Conservation (phyloP, 805 yeast genomes). For the Lipomyces japonicus region DNA sequence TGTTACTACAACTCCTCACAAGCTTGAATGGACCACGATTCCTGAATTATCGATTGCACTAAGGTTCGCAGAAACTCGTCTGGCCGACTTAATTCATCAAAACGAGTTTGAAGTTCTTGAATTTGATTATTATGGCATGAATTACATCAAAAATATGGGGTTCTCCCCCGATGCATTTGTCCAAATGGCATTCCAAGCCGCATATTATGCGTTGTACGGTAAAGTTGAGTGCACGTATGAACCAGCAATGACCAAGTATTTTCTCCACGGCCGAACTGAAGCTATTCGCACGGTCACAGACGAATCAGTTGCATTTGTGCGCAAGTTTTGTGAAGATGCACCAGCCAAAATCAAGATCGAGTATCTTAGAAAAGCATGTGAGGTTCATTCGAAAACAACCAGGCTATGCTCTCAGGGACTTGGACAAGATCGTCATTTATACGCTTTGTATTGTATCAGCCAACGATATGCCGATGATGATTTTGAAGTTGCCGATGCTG, state of each 20-base stretch:
- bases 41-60: constrained; percentile 72
- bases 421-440: constrained; percentile 91
- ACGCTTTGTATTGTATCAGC: constrained; percentile 86
- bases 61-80: constrained; percentile 85
- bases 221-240: constrained; percentile 91
- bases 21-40: constrained; percentile 83
- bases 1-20: constrained; percentile 67
- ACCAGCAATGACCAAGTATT: constrained; percentile 92
- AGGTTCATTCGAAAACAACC: constrained; percentile 63
- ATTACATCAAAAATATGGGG: constrained; percentile 75
- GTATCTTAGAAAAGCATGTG: constrained; percentile 64
- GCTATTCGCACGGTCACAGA: constrained; percentile 81
- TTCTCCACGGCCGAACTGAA: constrained; percentile 88
- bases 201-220: constrained; percentile 87
- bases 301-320: constrained; percentile 75
- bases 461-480: constrained; percentile 42
- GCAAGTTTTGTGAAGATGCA: constrained; percentile 73
- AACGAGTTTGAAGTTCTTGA: constrained; percentile 81
- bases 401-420: constrained; percentile 66
- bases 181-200: constrained; percentile 90
- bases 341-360: constrained; percentile 57
- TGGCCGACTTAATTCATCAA: constrained; percentile 82
- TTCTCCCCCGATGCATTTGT: constrained; percentile 92
- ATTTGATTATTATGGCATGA: constrained; percentile 63
- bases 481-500: constrained; percentile 13